phyloP scores from a whole-genome alignment of 805 yeast species.

The Yarrowia bubula region DNA sequence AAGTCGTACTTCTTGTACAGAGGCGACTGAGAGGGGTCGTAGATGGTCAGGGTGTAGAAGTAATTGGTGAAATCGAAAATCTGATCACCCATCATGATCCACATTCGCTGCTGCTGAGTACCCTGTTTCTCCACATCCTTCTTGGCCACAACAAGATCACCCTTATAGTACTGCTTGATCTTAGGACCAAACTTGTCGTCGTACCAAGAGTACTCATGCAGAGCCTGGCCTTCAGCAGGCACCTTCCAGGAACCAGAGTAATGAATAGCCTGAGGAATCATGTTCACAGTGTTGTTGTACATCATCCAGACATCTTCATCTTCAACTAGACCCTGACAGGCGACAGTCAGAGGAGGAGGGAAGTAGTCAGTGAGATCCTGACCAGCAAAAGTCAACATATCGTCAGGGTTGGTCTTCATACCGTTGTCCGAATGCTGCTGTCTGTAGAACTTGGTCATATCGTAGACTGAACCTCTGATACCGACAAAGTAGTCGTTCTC shows the following conservation, averaged over 20 bases:
- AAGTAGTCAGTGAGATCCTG: slow-evolving; percentile 43
- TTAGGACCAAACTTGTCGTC: slow-evolving; percentile 39
- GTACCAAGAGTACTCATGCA: slow-evolving; percentile 42
- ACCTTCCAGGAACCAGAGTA: slow-evolving; percentile 37
- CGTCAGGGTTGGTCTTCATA: slow-evolving; percentile 36
- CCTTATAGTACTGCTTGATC: slow-evolving; percentile 41
- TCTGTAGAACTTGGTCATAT: slow-evolving; percentile 43
- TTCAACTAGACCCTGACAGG: slow-evolving; percentile 43
- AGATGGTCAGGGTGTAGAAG: slow-evolving; percentile 37
- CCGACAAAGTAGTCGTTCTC: slow-evolving; percentile 42
- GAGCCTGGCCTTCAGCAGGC: slow-evolving; percentile 37
- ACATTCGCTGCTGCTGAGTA: slow-evolving; percentile 35
- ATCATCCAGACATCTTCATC: slow-evolving; percentile 37
- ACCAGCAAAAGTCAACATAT: slow-evolving; percentile 44
- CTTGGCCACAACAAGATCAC: slow-evolving; percentile 40
- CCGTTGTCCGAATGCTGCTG: slow-evolving; percentile 45
- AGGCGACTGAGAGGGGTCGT: slow-evolving; percentile 33
- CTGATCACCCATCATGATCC: slow-evolving; percentile 39
- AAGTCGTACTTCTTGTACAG: slow-evolving; percentile 39
- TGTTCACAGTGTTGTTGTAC: slow-evolving; percentile 37
- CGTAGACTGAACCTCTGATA: slow-evolving; percentile 44
- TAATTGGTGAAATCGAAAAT: slow-evolving; percentile 44
- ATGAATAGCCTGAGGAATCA: slow-evolving; percentile 39
- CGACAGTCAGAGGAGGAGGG: slow-evolving; percentile 44
- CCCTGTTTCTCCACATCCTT: slow-evolving; percentile 34